Percentiles rank a stretch among this genome's conserved stretches.
These are phyloP conservation scores for Rutidosis leptorrhynchoides DNA, from an alignment of 129 eudicot species.

Conservation along the genomic window DNA sequence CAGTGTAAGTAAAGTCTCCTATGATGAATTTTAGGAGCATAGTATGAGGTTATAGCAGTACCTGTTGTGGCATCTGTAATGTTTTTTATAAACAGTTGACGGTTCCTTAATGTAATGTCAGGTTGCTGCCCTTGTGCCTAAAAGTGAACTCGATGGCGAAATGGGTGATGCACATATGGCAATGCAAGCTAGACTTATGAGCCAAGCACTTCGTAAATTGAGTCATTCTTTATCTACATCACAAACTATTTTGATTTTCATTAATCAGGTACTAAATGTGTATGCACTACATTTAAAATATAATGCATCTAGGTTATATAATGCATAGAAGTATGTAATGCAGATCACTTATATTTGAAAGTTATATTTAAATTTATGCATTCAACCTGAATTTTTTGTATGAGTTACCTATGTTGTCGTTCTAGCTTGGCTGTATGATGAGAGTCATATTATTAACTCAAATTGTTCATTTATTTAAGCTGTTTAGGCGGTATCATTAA, in stretches of 20 bases:
- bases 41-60: not conserved
- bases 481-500: not conserved
- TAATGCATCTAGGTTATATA: not conserved
- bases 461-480: not conserved
- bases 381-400: not conserved
- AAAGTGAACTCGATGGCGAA: conserved; percentile 96
- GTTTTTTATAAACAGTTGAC: not conserved
- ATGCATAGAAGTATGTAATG: not conserved
- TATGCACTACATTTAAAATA: not conserved
- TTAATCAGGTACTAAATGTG: conserved; percentile 70
- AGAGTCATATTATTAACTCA: not conserved
- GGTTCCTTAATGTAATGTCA: conserved; percentile 26
- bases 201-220: conserved; percentile 94
- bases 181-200: conserved; percentile 99
- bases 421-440: not conserved
- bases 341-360: not conserved
- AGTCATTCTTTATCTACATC: conserved; percentile 87
- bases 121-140: conserved; percentile 99
- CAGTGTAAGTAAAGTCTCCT: conserved; percentile 68
- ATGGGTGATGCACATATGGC: conserved; percentile 99
- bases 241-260: conserved; percentile 74
- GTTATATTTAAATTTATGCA: no score
- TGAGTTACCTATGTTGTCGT: not conserved
- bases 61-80: no score
- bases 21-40: not conserved